These are phyloP conservation scores for Carex parvula DNA, from an alignment of 176 grass and related monocot species.

Conservation along the genomic window DNA sequence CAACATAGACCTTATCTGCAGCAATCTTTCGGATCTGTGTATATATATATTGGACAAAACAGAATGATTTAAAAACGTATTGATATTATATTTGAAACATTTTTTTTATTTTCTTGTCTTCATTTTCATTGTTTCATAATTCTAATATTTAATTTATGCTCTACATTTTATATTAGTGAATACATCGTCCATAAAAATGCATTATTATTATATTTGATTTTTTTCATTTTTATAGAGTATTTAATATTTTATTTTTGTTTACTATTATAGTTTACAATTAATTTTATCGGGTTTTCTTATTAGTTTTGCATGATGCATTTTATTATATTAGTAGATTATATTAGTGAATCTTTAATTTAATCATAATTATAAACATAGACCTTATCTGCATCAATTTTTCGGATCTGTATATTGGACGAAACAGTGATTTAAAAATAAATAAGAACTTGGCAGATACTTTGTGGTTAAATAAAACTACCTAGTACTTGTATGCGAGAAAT, in stretches of 20 bases:
- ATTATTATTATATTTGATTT: not conserved
- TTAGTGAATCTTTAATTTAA: not conserved
- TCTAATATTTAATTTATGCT: not conserved
- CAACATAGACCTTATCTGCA: slow-evolving; percentile 88
- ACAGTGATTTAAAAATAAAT: not conserved
- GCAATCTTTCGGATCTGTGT: slow-evolving; percentile 71
- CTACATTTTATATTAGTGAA: not conserved
- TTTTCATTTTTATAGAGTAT: not conserved
- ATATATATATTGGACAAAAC: not conserved
- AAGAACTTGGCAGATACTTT: not conserved
- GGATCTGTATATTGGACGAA: too few relatives aligned
- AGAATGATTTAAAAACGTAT: not conserved
- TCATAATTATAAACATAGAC: too few relatives aligned
- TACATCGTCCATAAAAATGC: not conserved
- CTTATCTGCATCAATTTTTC: too few relatives aligned
- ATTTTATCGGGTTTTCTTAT: not conserved
- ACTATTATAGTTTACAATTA: too few relatives aligned
- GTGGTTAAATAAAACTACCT: not conserved
- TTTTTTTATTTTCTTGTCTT: too few relatives aligned
- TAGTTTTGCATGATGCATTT: not conserved
- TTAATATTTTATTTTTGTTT: not conserved
- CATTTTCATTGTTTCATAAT: not conserved
- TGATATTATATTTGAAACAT: too few relatives aligned
- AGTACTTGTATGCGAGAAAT: not conserved
- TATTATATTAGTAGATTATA: not conserved